These are phyloP conservation scores for Ophiocordyceps camponoti-floridani DNA, from an alignment of 2,329 filamentous ascomycete genomes.

Conservation along the genomic window DNA sequence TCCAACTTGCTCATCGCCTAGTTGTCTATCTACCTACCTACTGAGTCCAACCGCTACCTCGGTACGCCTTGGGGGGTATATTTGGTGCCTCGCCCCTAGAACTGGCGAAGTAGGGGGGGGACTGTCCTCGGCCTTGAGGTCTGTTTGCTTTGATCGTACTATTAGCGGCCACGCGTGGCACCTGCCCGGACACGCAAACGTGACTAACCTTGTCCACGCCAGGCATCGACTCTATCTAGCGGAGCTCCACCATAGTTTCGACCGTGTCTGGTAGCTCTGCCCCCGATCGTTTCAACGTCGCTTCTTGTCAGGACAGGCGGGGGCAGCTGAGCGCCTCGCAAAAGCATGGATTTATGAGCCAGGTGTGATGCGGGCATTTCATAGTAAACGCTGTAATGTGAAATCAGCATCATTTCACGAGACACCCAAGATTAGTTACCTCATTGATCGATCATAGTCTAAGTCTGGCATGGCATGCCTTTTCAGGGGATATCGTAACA, in stretches of 20 bases:
- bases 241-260: conserved; percentile 11
- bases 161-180: too few relatives aligned
- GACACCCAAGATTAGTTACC: conserved; percentile 27
- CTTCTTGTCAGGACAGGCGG: conserved; percentile 52
- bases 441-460: conserved; percentile 74
- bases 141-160: too few relatives aligned
- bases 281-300: conserved; percentile 58
- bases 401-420: background rate
- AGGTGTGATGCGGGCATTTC: conserved; percentile 57
- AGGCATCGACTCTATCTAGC: conserved; percentile 6
- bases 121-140: too few relatives aligned
- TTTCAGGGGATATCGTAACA: conserved; percentile 61
- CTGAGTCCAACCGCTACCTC: too few relatives aligned
- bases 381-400: conserved; percentile 54
- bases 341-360: conserved; percentile 82
- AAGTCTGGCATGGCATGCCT: conserved; percentile 55
- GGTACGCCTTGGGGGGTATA: too few relatives aligned
- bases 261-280: conserved; percentile 37
- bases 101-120: too few relatives aligned
- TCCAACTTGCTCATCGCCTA: too few relatives aligned
- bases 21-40: too few relatives aligned
- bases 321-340: conserved; percentile 64
- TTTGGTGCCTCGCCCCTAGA: too few relatives aligned
- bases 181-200: too few relatives aligned
- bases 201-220: conserved; percentile 2